A percentile compares a stretch with the other conserved stretches of the same genome.
These are phyloP conservation scores for Diplodia scrobiculata DNA, from an alignment of 2,329 filamentous ascomycete genomes.

Conservation along the genomic window DNA sequence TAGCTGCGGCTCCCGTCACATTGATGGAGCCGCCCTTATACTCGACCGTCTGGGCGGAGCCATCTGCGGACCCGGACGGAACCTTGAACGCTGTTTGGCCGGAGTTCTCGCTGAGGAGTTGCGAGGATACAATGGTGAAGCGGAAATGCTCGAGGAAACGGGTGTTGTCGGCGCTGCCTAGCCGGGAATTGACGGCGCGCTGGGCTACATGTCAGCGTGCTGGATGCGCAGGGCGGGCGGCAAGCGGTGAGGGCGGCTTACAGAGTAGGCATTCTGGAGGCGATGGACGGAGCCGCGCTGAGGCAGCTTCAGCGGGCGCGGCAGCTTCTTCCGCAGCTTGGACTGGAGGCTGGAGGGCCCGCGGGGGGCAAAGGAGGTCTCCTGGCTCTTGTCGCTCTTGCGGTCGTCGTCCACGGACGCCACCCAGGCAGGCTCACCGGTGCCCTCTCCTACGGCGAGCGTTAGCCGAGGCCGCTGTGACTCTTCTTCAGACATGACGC, in stretches of 20 bases:
- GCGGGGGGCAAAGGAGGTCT: slow-evolving; percentile 53
- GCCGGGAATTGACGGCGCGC: slow-evolving; percentile 69
- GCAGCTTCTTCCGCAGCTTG: slow-evolving; percentile 53
- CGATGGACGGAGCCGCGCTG: slow-evolving; percentile 45
- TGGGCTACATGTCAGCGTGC: slow-evolving; percentile 40
- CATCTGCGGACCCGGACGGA: slow-evolving; percentile 37
- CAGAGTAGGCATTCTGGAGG: slow-evolving; percentile 45
- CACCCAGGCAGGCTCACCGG: slow-evolving; percentile 33
- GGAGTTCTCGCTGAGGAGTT: slow-evolving; percentile 72
- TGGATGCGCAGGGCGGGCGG: slow-evolving; percentile 31
- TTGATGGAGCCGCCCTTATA: slow-evolving; percentile 55
- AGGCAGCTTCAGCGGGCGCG: slow-evolving; percentile 49
- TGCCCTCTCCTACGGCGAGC: slow-evolving; percentile 40
- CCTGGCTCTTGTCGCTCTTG: slow-evolving; percentile 7
- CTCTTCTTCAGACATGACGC: slow-evolving; percentile 27
- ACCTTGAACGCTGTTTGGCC: slow-evolving; percentile 47
- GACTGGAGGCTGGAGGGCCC: slow-evolving; percentile 54
- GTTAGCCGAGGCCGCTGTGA: slow-evolving; percentile 34
- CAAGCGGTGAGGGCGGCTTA: slow-evolving; percentile 33
- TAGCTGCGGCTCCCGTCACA: slow-evolving; percentile 65
- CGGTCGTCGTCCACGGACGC: slow-evolving; percentile 19
- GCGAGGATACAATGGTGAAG: slow-evolving; percentile 89
- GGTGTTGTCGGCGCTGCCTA: slow-evolving; percentile 76
- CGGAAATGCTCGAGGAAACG: slow-evolving; percentile 90
- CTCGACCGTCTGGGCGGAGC: slow-evolving; percentile 36